phyloP scores from a whole-genome alignment of 2,329 filamentous ascomycete species.

The Claviceps fusiformis region DNA sequence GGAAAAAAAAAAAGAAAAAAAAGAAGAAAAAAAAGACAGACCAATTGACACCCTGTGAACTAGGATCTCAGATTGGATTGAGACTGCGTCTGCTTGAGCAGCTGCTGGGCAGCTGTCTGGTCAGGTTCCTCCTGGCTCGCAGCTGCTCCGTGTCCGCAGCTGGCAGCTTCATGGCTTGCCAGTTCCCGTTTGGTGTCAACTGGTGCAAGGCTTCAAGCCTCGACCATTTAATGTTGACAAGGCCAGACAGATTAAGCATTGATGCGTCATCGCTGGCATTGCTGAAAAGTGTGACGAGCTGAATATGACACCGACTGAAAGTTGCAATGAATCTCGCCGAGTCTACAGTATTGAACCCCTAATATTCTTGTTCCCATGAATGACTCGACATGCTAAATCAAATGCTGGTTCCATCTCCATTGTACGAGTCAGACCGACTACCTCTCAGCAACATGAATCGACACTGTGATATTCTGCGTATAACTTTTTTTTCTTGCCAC shows the following conservation, averaged over 20 bases:
- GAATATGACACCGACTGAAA: background rate
- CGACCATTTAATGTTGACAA: too few relatives aligned
- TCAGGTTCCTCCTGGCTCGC: background rate
- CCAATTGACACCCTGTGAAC: background rate
- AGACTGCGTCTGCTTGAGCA: background rate
- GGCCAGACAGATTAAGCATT: background rate
- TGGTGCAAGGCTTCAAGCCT: too few relatives aligned
- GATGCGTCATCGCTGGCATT: background rate
- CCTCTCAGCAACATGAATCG: background rate
- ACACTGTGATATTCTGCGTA: background rate
- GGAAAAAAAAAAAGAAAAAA: background rate
- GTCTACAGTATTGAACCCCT: background rate
- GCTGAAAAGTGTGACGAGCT: background rate
- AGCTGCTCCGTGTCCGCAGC: background rate
- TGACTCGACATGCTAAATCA: background rate
- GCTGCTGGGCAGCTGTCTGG: background rate
- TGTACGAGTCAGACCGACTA: too few relatives aligned
- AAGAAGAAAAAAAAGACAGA: background rate
- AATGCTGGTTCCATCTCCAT: background rate
- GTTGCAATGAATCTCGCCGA: background rate
- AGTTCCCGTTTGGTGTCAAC: too few relatives aligned
- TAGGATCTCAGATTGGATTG: background rate
- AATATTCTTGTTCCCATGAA: background rate
- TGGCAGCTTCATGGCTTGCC: background rate
- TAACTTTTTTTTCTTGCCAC: background rate